Evolutionary conservation across 2,329 filamentous ascomycete species (phyloP).

Genomic region (Alternaria sp.): DNA sequence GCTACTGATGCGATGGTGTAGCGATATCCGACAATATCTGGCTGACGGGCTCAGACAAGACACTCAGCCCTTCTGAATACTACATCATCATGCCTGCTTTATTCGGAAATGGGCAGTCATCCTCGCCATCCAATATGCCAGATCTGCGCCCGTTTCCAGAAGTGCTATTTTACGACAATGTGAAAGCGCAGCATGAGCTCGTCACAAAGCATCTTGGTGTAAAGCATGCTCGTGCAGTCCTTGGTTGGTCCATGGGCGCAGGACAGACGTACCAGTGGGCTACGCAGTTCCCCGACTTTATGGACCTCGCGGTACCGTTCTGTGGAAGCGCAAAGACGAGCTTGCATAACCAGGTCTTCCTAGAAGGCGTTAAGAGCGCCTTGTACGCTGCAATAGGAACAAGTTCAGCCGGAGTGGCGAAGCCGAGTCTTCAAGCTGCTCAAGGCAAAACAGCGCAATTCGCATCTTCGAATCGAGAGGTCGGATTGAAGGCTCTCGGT

Average conservation of each 20-base stretch:
- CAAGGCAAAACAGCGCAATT: conserved; percentile 49
- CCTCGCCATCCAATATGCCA: conserved; percentile 68
- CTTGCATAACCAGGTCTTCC: conserved; percentile 71
- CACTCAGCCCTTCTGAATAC: conserved; percentile 68
- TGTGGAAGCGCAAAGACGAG: conserved; percentile 70
- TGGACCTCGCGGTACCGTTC: conserved; percentile 70
- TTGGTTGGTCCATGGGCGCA: conserved; percentile 76
- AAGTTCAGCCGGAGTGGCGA: conserved; percentile 57
- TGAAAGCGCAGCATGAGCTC: conserved; percentile 69
- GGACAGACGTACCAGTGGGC: conserved; percentile 71
- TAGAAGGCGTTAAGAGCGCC: conserved; percentile 68
- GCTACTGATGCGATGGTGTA: conserved; percentile 18
- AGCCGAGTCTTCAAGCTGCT: conserved; percentile 33
- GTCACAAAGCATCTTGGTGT: conserved; percentile 69
- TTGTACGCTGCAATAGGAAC: conserved; percentile 64
- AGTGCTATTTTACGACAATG: conserved; percentile 72
- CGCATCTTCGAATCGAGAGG: conserved; percentile 59
- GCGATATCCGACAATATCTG: conserved; percentile 75
- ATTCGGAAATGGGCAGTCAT: conserved; percentile 73
- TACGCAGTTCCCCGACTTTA: conserved; percentile 67
- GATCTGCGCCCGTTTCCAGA: conserved; percentile 64
- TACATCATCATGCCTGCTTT: conserved; percentile 73
- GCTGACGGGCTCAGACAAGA: conserved; percentile 71
- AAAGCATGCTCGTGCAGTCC: conserved; percentile 65
- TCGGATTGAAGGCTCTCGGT: conserved; percentile 72